phyloP scores from a whole-genome alignment of 169 alveolate species.

The Plasmodium billcollinsi region DNA sequence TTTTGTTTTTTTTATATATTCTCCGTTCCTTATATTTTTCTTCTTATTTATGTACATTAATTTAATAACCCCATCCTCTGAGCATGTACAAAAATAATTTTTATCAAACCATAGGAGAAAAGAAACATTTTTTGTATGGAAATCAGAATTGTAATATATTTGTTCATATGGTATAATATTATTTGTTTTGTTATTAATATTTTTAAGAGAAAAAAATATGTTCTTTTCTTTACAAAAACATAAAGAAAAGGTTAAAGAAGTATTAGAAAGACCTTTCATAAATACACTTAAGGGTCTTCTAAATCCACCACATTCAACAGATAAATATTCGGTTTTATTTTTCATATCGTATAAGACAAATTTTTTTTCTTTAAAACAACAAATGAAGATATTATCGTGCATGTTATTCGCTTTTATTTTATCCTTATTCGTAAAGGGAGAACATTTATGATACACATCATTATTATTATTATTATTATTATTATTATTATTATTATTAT shows the following conservation, averaged over 20 bases:
- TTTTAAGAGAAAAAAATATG: constrained; percentile 28
- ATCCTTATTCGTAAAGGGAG: no score
- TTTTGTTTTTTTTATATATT: neutral
- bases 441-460: neutral
- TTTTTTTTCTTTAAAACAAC: constrained; percentile 68
- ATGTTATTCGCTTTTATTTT: no score
- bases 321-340: constrained; percentile 56
- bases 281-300: constrained; percentile 66
- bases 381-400: constrained; percentile 22
- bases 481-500: neutral
- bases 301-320: constrained; percentile 73
- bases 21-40: neutral
- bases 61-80: constrained; percentile 65
- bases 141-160: constrained; percentile 35
- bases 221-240: constrained; percentile 69
- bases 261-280: constrained; percentile 13
- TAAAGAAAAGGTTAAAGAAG: constrained; percentile 28
- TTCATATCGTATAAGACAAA: constrained; percentile 57
- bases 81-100: constrained; percentile 46
- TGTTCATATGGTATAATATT: constrained; percentile 37
- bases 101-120: constrained; percentile 36
- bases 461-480: neutral
- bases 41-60: constrained; percentile 1
- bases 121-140: constrained; percentile 60
- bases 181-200: constrained; percentile 4